Evolutionary conservation across 176 grass and related monocot species (phyloP), one percentile per base, ranked within the genome.

Genomic region (Triticum timopheevii): DNA sequence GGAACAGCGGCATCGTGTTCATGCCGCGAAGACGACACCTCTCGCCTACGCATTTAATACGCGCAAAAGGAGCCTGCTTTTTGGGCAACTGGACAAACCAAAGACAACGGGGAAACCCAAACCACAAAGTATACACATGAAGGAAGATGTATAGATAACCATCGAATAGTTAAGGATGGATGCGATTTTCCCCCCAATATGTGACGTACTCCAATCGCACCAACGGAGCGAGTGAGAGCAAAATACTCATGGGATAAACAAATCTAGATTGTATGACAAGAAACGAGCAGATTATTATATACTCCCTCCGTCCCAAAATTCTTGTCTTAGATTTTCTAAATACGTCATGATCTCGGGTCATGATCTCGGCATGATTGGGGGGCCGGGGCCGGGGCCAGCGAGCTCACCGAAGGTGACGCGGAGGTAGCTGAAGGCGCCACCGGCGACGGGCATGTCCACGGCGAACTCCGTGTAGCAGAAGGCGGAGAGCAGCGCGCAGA

Each of bases 391-490:
- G 8, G 27, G 17, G 33, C 6, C 16, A 50, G 56, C 13, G 7
- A 15, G 73, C 90, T 90, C 62, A 99, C 97, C 97, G 71, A 99
- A 99, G 73, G 97, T 99, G 47, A 99, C 97, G 79, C 90, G 87
- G 76, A 91, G 85, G 81, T 91, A 91, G 89, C 85, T 91, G 85
- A 91, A 88, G 47, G 89, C 79, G 93, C 94, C 94, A 31, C 93
- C 93, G 71, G 94, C 91, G 42, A 92, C 88, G 42, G 94, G 94
- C 94, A 99, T 89, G 92, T 94, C 90, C 59, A 99, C 97, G 7
- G 94, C 92, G 83, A 99, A 99, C 76, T 99, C 97, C 4, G 97
- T 99, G 82, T 99, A 99, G 80, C 97, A 99, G 84, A 99, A 99
- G 50, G 97, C 92, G 13, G 97, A 96, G n/a, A 96, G 97, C 10